These are phyloP conservation scores for Boletus patriciae DNA, from an alignment of 768 basidiomycete genomes.

Conservation along the genomic window DNA sequence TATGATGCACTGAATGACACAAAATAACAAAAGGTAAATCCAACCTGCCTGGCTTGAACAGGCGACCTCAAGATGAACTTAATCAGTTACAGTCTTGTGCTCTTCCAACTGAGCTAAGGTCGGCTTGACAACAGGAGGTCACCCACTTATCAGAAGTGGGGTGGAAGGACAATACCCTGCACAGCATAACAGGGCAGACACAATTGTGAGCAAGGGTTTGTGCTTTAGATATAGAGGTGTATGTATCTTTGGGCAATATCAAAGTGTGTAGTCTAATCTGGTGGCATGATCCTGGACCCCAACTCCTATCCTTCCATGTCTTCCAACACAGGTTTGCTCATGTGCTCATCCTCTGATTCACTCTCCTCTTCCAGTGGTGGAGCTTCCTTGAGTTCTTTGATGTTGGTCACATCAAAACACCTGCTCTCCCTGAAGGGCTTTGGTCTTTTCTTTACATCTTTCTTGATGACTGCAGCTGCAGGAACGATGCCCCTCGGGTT, in stretches of 20 bases:
- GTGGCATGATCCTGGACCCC: not conserved
- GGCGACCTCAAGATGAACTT: not conserved
- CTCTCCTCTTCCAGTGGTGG: conserved; percentile 37
- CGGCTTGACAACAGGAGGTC: no score
- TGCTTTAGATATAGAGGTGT: no score
- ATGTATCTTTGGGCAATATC: not conserved
- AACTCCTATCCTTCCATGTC: conserved; percentile 48
- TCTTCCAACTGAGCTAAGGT: conserved; percentile 49
- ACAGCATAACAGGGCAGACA: no score
- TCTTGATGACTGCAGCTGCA: conserved; percentile 61
- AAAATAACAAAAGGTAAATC: no score
- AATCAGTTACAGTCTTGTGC: conserved; percentile 46
- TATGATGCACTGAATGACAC: no score
- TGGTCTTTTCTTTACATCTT: conserved; percentile 48
- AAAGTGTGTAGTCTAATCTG: conserved; percentile 10
- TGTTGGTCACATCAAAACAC: conserved; percentile 61
- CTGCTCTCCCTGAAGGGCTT: conserved; percentile 69
- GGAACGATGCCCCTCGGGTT: conserved; percentile 81
- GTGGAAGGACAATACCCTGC: no score
- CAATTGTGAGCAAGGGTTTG: no score
- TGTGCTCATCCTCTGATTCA: conserved; percentile 44
- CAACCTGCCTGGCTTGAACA: conserved; percentile 29
- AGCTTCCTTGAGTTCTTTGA: conserved; percentile 31
- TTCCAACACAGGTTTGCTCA: conserved; percentile 45
- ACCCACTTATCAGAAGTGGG: no score